Base-by-base conservation (phyloP, 2,329 filamentous ascomycete species). In the Fusarium euwallaceae region DNA sequence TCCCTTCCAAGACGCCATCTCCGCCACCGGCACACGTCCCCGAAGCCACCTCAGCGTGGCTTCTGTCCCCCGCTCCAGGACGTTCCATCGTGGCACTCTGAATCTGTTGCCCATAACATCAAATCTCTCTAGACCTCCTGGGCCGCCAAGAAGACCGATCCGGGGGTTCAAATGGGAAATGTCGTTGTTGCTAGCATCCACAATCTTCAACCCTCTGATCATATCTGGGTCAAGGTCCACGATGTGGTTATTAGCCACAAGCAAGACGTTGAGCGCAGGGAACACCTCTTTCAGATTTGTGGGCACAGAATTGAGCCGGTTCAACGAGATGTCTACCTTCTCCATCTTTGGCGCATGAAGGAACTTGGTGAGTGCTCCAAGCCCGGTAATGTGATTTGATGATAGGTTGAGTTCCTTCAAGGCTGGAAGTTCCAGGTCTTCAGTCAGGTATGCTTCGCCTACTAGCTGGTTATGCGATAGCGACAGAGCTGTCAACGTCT, bases 51-150 rank as follows among this genome's bases (percentile, higher is more conserved):
- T 88, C 75, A 98, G 84, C 0, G 95, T 92, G 3, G 94, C 93
- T 77, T 97, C 95, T 0, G 95, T 98, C 1, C 96, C 96, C 72
- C 95, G 93, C 70, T 96, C 93, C 58, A 98, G 84, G 8, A 98
- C 89, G 72, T 93, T 93, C 85, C 93, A 95, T 66, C 94, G 91
- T 0, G 96, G 96, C 36, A 98, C 95, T 36, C 94, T 89, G 84
- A 98, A 98, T 36, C 92, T 88, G 81, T 98, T 98, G 0, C 95
- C 95, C 32, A 90, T 90, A 5, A 98, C 93, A 58, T 97, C 93
- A 11, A 98, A 85, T 64, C 89, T 82, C 87, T 93, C 85, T 84
- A 90, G 72, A 77, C 91, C 84, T 3, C 87, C 87, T 6, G 82
- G 86, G 2, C 92, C 92, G 27, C 92, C 92, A 0, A 97, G 86